Percentiles rank a stretch among this genome's conserved stretches.
Evolutionary conservation across 2,329 filamentous ascomycete species (phyloP).

Genomic region (Xylaria hypoxylon): DNA sequence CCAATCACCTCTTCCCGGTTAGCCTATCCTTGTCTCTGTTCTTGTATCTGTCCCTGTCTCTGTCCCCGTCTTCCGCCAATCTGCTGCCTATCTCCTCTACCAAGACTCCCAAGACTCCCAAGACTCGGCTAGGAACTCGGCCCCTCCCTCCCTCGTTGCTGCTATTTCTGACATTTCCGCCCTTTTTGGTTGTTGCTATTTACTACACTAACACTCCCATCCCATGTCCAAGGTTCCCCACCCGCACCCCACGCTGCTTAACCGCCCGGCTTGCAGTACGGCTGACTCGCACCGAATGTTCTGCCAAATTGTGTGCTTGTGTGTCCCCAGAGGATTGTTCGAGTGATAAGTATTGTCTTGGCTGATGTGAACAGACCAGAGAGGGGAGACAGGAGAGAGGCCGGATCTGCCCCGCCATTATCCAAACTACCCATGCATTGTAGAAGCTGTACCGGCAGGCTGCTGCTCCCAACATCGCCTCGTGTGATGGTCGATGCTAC

Average conservation of each 20-base stretch:
- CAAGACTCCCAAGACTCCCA: conserved; percentile 14
- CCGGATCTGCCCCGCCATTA: conserved; percentile 29
- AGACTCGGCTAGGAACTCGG: conserved; percentile 34
- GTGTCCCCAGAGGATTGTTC: conserved; percentile 36
- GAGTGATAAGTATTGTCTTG: conserved; percentile 44
- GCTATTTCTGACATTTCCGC: conserved; percentile 37
- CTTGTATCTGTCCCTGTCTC: conserved; percentile 34
- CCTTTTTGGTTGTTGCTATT: conserved; percentile 30
- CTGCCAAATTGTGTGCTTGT: conserved; percentile 42
- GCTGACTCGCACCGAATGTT: conserved; percentile 48
- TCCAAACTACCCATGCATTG: conserved; percentile 42
- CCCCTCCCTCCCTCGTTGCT: conserved; percentile 20
- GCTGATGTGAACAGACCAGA: conserved; percentile 45
- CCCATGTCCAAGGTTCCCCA: conserved; percentile 34
- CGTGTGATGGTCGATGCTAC: conserved; percentile 38
- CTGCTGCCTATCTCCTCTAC: conserved; percentile 15
- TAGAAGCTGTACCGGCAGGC: conserved; percentile 41
- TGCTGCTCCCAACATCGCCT: conserved; percentile 40
- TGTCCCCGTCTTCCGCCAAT: conserved; percentile 34
- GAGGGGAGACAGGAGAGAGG: conserved; percentile 48
- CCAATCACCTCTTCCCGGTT: conserved; percentile 51
- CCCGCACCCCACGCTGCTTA: conserved; percentile 51
- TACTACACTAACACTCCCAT: conserved; percentile 16
- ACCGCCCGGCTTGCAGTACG: conserved; percentile 56
- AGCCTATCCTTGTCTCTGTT: conserved; percentile 44